These are phyloP conservation scores for Penicillium griseofulvum DNA, from an alignment of 2,329 filamentous ascomycete genomes.

Conservation along the genomic window DNA sequence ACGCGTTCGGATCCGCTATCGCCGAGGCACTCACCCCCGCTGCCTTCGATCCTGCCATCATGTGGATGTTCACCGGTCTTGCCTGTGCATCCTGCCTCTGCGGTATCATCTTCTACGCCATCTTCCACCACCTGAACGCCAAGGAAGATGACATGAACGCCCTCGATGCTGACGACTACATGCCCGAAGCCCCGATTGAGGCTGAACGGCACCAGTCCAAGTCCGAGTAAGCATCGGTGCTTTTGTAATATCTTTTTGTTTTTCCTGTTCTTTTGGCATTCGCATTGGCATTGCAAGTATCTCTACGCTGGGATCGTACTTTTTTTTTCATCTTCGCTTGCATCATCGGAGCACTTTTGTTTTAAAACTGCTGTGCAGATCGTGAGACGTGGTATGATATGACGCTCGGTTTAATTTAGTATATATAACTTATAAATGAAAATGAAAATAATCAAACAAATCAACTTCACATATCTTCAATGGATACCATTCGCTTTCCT, in stretches of 20 bases:
- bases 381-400: slow-evolving; percentile 18
- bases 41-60: slow-evolving; percentile 62
- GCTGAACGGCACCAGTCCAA: slow-evolving; percentile 15
- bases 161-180: slow-evolving; percentile 40
- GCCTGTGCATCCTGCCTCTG: slow-evolving; percentile 49
- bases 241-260: background rate
- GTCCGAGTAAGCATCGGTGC: background rate
- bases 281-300: background rate
- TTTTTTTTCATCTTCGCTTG: background rate
- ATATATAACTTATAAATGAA: background rate
- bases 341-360: slow-evolving; percentile 10
- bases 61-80: slow-evolving; percentile 66
- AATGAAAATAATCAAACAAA: background rate
- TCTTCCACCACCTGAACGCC: slow-evolving; percentile 50
- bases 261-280: background rate
- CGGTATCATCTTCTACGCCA: slow-evolving; percentile 54
- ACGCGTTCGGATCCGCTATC: slow-evolving; percentile 58
- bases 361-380: slow-evolving; percentile 19
- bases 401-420: slow-evolving; percentile 9
- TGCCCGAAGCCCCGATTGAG: slow-evolving; percentile 19
- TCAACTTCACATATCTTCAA: background rate
- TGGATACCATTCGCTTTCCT: background rate
- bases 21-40: slow-evolving; percentile 61
- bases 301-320: background rate
- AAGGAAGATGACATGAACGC: slow-evolving; percentile 53